Base-by-base conservation (phyloP, 441 rosid species). In the Daphne laureola region DNA sequence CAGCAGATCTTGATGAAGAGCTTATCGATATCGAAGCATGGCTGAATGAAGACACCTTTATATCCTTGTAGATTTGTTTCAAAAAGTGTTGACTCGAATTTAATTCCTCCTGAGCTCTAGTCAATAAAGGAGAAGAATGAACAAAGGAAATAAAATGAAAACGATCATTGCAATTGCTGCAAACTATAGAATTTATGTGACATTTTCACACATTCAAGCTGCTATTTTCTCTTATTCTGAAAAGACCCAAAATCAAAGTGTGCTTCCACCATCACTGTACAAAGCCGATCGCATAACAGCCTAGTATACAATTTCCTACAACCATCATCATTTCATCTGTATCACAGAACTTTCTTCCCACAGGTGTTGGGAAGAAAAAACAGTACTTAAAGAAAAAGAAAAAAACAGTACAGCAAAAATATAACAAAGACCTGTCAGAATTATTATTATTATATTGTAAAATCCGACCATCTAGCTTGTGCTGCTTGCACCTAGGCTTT, bases 181-280 rank as follows among this genome's bases (percentile, higher is more conserved):
- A 13, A 66, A 45, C 23, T 55, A 44, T 62, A 68, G 63, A 45
- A 63, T 26, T 59, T 63, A 38, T 40, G 57, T 67, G 69, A 57
- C 58, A 51, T 55, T 75, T 57, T 70, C 70, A 72, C 58, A 64
- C 67, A 75, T 78, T 51, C 75, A 78, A 77, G 71, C 70, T 63
- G 67, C 58, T 55, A 57, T 60, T 55, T 72, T 12, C 63, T 61
- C 71, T 70, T 69, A 69, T 80, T 73, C 60, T 68, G 57, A 49
- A 44, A 55, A 57, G 57, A 53, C 58, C 63, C 62, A 59, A 52
- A 66, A 61, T n/a, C 44, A 70, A 74, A 51, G 72, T 62, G 76
- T 53, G 69, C 72, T 79, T 68, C 77, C 75, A 64, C 75, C 68
- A 62, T 72, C 72, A 62, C 90, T 83, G 74, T 83, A 80, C 90